Base-by-base conservation (phyloP, 2,329 filamentous ascomycete species). In the Hyphodiscus sp. region DNA sequence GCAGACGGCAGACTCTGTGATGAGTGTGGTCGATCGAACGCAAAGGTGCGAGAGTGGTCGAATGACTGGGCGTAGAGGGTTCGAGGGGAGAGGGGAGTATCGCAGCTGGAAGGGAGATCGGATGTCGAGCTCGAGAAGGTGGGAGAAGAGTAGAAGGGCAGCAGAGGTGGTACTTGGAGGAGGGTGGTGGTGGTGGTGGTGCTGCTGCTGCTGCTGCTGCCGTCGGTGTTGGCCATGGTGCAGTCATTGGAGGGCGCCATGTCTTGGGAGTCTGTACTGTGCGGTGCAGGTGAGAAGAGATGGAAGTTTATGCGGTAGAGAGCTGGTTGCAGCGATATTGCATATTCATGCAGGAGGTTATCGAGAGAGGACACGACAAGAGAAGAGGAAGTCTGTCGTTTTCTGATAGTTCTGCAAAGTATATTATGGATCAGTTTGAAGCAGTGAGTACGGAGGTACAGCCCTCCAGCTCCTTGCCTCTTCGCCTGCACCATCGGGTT, bases 21-120 rank as follows among this genome's bases (percentile, higher is more conserved):
- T 26, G 62, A 63, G 41, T 55, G 49, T 8, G 64, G 63, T 6
- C 63, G 58, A 48, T 63, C 61, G 33, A 38, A 38, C 2, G 33
- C 13, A n/a, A 38, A 38, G 11, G 33, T 6, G 13, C 5, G 33
- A 5, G 2, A 6, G 5, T 38, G 33, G 16, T 38, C 33, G 56
- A 64, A 60, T 23, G 61, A 61, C 10, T 63, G 61, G 41, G 60
- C 62, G 43, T 64, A 61, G 10, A 66, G 57, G 10, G 54, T 52
- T 50, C 60, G 61, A 45, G 62, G 59, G 11, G 63, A 61, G 46
- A 61, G 51, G 46, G 53, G 42, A 18, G 49, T 52, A 45, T 50
- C 13, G 26, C 8, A 18, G 45, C 6, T 38, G 50, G 53, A 58
- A 44, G 53, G 46, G 18, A 52, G 47, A 46, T 57, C 50, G 41